Evolutionary conservation across 768 basidiomycete species (phyloP), one percentile per base, ranked within the genome.

Genomic region (Russula sp.): DNA sequence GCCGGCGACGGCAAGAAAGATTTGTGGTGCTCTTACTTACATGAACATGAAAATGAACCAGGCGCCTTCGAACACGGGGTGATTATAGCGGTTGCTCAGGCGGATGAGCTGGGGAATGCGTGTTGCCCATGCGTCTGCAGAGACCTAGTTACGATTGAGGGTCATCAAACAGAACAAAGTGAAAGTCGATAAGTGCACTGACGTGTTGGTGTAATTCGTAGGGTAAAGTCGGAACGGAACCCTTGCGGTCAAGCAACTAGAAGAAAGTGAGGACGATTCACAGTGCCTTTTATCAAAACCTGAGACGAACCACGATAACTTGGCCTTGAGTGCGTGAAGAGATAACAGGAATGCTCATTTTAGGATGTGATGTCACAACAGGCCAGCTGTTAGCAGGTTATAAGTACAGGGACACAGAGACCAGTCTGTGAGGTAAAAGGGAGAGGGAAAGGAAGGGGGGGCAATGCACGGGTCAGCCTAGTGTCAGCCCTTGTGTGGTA

Each of bases 51-150:
- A n/a, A 20, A 73, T 18, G 14, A 76, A 60, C 73, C 77, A 83
- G 46, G 73, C 58, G 25, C 75, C 70, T 63, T 83, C 82, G 59
- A 83, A 71, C 14, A 69, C 60, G 7, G 78, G 79, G 53, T 77
- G 76, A 65, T 75, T 72, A 66, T 77, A 81, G 7, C 72, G 75
- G 13, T 73, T 72, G 16, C 75, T 73, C 34, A 76, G 63, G 20
- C 67, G 67, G 7, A 71, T 68, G 46, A 82, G 73, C 10, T 71
- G 67, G 34, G 74, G 71, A 38, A 81, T 58, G 35, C 82, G 76
- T 9, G 66, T 66, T 38, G 71, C 73, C 82, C 82, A 83, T 6
- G 71, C 72, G 52, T 77, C 77, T 5, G 73, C 70, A 6, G 75
- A 68, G 59, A 82, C 71, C 78, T 82, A 49, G 25, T 41, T 29